Conservation (phyloP, 1,284 basidiomycete genomes). For the Irpex rosettiformis region DNA sequence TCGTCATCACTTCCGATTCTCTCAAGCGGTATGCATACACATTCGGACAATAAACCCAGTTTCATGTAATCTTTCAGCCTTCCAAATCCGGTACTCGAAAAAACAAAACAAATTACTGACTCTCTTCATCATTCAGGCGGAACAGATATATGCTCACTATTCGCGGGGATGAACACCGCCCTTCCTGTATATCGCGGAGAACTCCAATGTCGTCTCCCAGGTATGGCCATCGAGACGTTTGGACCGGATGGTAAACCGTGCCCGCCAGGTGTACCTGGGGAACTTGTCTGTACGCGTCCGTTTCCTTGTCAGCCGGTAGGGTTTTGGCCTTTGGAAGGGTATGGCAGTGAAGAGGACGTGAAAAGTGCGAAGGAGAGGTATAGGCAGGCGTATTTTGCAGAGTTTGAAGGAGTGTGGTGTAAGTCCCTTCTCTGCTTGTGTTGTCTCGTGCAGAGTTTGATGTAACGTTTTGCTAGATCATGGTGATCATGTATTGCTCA, state of each 20-base stretch:
- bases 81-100: not conserved
- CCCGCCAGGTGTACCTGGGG: constrained; percentile 51
- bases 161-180: constrained; percentile 78
- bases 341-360: constrained; percentile 55
- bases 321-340: constrained; percentile 78
- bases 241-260: constrained; percentile 42
- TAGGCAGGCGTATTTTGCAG: constrained; percentile 75
- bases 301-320: constrained; percentile 86
- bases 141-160: constrained; percentile 86
- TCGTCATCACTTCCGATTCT: too few relatives aligned
- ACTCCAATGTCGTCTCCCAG: constrained; percentile 82
- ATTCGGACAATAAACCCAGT: too few relatives aligned
- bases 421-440: constrained; percentile 25
- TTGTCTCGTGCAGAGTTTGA: not conserved
- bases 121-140: constrained; percentile 45
- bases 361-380: constrained; percentile 61
- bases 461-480: constrained; percentile 46
- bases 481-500: constrained; percentile 74
- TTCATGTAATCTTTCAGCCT: not conserved
- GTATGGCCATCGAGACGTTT: constrained; percentile 70
- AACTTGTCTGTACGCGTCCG: constrained; percentile 72
- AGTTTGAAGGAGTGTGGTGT: constrained; percentile 77
- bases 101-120: too few relatives aligned
- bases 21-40: too few relatives aligned
- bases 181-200: constrained; percentile 84